Evolutionary conservation across 805 yeast species (phyloP).

Genomic region (Candida ponderosae): DNA sequence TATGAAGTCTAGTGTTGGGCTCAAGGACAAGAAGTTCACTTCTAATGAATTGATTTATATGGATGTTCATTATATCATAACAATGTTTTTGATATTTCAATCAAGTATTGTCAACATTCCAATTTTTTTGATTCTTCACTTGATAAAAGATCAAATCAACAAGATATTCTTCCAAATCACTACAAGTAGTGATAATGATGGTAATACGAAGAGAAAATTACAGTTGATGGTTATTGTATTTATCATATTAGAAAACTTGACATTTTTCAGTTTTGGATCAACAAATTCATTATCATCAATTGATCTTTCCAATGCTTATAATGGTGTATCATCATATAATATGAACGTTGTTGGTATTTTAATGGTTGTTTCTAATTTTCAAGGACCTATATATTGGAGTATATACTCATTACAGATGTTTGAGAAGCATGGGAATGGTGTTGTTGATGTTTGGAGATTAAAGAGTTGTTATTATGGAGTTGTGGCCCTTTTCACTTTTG

Average conservation of each 20-base stretch:
- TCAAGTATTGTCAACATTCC: conserved; percentile 42
- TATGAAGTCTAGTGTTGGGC: no score
- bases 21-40: not conserved
- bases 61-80: conserved; percentile 29
- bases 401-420: no score
- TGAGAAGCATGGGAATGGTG: no score
- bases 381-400: conserved; percentile 81
- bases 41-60: conserved; percentile 18
- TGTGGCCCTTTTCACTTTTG: conserved; percentile 49
- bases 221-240: conserved; percentile 7
- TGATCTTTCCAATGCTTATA: conserved; percentile 86
- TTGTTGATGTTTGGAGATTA: no score
- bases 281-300: conserved; percentile 90
- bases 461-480: no score
- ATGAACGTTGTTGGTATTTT: conserved; percentile 65
- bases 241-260: conserved; percentile 59
- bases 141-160: conserved; percentile 15
- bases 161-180: conserved; percentile 1
- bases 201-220: conserved; percentile 20
- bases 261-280: conserved; percentile 83
- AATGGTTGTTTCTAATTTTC: conserved; percentile 79
- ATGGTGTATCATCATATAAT: conserved; percentile 71
- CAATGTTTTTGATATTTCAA: conserved; percentile 40
- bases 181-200: conserved; percentile 9
- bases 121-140: conserved; percentile 32